These are phyloP conservation scores for Lepidium aucheri DNA, from an alignment of 345 rosid genomes.

Conservation along the genomic window DNA sequence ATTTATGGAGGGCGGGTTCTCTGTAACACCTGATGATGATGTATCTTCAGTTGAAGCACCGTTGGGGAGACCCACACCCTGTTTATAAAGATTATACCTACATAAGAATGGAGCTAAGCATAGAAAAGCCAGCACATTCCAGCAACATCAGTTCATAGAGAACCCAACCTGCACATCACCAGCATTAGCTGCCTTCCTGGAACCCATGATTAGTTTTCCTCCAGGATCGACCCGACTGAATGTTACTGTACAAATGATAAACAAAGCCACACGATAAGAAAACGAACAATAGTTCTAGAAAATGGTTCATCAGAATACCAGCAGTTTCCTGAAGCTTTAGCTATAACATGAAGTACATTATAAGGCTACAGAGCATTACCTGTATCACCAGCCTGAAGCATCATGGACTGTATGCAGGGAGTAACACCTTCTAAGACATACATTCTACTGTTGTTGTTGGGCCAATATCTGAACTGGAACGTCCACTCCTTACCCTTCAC, in stretches of 20 bases:
- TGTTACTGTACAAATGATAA: constrained; percentile 39
- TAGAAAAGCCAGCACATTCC: background rate
- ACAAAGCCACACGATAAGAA: background rate
- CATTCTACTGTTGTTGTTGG: constrained; percentile 97
- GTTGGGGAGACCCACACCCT: constrained; percentile 37
- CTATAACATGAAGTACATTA: background rate
- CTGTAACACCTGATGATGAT: constrained; percentile 43
- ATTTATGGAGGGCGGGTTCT: constrained; percentile 32
- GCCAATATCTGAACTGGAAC: constrained; percentile 98
- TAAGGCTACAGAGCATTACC: constrained; percentile 34
- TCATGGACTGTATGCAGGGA: constrained; percentile 94
- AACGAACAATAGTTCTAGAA: background rate
- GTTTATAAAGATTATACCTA: constrained; percentile 12
- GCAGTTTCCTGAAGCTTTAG: background rate
- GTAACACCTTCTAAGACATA: constrained; percentile 97
- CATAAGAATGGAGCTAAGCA: background rate
- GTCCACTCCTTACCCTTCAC: constrained; percentile 88
- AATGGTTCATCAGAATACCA: background rate
- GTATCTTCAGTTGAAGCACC: constrained; percentile 42
- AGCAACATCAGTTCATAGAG: background rate
- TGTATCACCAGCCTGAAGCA: constrained; percentile 84
- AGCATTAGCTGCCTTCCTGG: constrained; percentile 54
- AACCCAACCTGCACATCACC: constrained; percentile 47
- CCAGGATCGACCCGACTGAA: constrained; percentile 85
- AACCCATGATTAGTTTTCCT: constrained; percentile 72